These are phyloP conservation scores for Tulasnella sp. DNA, from an alignment of 768 basidiomycete genomes.

Conservation along the genomic window DNA sequence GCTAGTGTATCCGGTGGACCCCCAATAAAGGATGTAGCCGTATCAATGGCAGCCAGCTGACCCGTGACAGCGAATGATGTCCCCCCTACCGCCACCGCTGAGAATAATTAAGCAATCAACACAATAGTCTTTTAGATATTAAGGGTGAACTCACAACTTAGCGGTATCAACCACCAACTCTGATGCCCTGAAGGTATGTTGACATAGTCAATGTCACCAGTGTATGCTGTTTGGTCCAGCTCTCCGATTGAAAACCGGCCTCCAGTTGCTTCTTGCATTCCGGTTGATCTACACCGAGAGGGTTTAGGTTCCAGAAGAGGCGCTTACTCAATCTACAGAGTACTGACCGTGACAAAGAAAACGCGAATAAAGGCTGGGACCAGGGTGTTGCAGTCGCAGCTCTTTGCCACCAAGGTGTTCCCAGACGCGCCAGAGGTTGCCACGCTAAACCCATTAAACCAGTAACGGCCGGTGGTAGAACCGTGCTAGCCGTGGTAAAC, in stretches of 20 bases:
- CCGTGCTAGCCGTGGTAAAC: neutral
- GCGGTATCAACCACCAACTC: constrained; percentile 16
- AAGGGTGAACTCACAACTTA: neutral
- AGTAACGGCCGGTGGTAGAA: constrained; percentile 2
- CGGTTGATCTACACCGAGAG: constrained; percentile 7
- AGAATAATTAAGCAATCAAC: neutral
- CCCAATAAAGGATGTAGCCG: constrained; percentile 17
- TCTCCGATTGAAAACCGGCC: constrained; percentile 7
- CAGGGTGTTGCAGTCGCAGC: neutral
- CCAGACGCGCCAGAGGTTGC: constrained; percentile 10
- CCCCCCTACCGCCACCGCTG: neutral
- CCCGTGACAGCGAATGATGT: neutral
- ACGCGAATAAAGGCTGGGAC: constrained; percentile 14
- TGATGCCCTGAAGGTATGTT: constrained; percentile 8
- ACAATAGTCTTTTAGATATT: neutral
- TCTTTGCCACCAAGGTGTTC: constrained; percentile 10
- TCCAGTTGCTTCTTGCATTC: neutral
- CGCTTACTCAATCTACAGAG: neutral
- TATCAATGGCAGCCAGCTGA: constrained; percentile 12
- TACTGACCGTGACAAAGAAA: constrained; percentile 11
- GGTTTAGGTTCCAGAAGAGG: constrained; percentile 1
- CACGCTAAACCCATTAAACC: constrained; percentile 19
- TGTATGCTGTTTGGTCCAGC: constrained; percentile 3
- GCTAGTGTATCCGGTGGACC: constrained; percentile 14
- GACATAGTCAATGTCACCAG: constrained; percentile 13